Percentiles rank a stretch among this genome's conserved stretches.
Conservation (phyloP, 2,329 filamentous ascomycete genomes). For the Periconia sp. region DNA sequence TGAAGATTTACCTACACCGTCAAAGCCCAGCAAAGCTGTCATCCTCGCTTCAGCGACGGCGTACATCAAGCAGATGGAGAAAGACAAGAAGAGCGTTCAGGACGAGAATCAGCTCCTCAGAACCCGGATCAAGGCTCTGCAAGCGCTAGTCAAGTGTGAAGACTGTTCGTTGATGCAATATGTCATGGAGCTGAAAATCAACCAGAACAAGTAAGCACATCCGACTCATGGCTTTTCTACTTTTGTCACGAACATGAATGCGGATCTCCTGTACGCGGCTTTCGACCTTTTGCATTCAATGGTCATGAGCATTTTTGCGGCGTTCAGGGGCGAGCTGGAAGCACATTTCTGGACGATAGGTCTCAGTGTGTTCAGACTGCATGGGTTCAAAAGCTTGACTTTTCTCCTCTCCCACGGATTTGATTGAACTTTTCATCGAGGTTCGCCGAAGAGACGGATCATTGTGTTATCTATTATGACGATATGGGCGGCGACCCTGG, state of each 20-base stretch:
- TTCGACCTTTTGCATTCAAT: neutral
- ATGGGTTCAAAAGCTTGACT: no score
- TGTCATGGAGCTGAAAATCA: conserved; percentile 49
- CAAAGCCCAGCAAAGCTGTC: conserved; percentile 53
- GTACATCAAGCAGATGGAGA: conserved; percentile 55
- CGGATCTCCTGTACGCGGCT: conserved; percentile 3
- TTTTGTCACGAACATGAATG: neutral
- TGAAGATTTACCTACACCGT: conserved; percentile 50
- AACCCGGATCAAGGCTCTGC: conserved; percentile 49
- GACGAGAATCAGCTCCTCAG: conserved; percentile 48
- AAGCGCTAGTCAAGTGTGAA: conserved; percentile 54
- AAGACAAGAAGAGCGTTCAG: conserved; percentile 47
- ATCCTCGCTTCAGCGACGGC: conserved; percentile 54
- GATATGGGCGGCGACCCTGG: conserved; percentile 4
- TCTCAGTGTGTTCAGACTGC: no score
- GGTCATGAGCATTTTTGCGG: conserved; percentile 20
- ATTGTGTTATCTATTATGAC: conserved; percentile 5
- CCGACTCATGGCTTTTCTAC: neutral
- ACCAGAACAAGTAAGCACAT: conserved; percentile 27
- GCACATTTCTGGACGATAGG: conserved; percentile 13
- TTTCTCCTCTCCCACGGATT: no score
- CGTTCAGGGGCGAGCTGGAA: conserved; percentile 21
- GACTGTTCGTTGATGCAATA: conserved; percentile 54
- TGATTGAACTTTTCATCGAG: no score
- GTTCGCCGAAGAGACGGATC: no score